These are phyloP conservation scores for Colletotrichum sp. DNA, from an alignment of 2,329 filamentous ascomycete genomes.

Conservation along the genomic window DNA sequence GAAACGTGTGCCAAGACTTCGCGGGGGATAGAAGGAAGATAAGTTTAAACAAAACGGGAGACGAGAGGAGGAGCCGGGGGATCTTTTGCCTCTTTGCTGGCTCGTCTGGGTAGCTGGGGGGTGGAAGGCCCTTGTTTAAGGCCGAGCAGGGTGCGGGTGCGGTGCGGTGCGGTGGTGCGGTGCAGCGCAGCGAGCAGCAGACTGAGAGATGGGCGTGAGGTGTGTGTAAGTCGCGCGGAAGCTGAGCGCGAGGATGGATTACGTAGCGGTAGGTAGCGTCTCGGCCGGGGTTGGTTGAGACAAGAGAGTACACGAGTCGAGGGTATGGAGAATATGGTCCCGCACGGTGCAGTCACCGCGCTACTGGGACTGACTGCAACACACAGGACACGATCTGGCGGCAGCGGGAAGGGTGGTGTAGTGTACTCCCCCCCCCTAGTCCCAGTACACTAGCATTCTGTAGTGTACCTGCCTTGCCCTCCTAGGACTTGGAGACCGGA, in stretches of 20 bases:
- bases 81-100: conserved; percentile 21
- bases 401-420: conserved; percentile 8
- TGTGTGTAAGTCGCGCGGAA: conserved; percentile 20
- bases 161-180: conserved; percentile 1
- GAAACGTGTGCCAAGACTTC: conserved; percentile 21
- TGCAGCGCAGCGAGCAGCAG: background rate
- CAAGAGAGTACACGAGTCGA: conserved; percentile 22
- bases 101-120: conserved; percentile 14
- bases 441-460: background rate
- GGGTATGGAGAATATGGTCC: conserved; percentile 9
- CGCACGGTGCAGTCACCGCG: conserved; percentile 18
- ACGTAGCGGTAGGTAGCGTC: conserved; percentile 23
- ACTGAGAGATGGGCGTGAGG: background rate
- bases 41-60: conserved; percentile 21
- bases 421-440: background rate
- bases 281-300: conserved; percentile 22
- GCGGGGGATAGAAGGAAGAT: conserved; percentile 21
- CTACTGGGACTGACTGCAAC: conserved; percentile 9
- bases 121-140: conserved; percentile 18
- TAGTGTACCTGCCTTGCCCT: background rate
- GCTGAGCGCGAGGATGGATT: conserved; percentile 21
- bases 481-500: background rate
- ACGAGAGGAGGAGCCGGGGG: conserved; percentile 16
- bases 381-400: conserved; percentile 10
- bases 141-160: conserved; percentile 18